phyloP scores from a whole-genome alignment of 441 rosid species.

The Bocquillonia castaneifolia region DNA sequence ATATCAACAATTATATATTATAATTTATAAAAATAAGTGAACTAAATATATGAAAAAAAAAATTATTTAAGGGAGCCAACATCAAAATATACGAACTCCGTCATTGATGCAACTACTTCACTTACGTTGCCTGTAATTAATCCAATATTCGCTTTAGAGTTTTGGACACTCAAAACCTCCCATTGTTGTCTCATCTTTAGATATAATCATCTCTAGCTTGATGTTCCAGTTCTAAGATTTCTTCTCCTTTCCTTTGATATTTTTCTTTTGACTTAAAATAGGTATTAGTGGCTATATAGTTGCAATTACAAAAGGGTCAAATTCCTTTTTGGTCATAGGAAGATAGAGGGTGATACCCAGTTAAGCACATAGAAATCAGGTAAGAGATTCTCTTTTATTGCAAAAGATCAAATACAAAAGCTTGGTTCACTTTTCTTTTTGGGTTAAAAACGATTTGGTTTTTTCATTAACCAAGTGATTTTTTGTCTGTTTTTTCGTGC shows the following conservation, averaged over 20 bases:
- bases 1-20: no score
- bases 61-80: no score
- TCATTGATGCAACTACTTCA: no score
- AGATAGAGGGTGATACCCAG: conserved; percentile 2
- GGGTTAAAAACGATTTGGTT: not conserved
- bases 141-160: conserved; percentile 24
- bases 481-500: conserved; percentile 19
- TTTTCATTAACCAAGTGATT: not conserved
- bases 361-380: conserved; percentile 23
- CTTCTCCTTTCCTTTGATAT: not conserved
- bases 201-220: conserved; percentile 16
- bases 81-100: no score
- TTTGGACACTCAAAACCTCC: conserved; percentile 19
- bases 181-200: conserved; percentile 9
- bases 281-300: no score
- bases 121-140: no score
- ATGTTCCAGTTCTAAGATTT: conserved; percentile 18
- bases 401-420: conserved; percentile 21
- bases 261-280: conserved; percentile 2
- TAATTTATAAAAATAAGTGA: no score
- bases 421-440: conserved; percentile 2
- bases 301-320: conserved; percentile 20
- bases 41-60: no score
- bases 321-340: conserved; percentile 9
- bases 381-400: conserved; percentile 44